Conservation (phyloP, 495 filamentous ascomycete genomes). For the Podospora tetraspora region DNA sequence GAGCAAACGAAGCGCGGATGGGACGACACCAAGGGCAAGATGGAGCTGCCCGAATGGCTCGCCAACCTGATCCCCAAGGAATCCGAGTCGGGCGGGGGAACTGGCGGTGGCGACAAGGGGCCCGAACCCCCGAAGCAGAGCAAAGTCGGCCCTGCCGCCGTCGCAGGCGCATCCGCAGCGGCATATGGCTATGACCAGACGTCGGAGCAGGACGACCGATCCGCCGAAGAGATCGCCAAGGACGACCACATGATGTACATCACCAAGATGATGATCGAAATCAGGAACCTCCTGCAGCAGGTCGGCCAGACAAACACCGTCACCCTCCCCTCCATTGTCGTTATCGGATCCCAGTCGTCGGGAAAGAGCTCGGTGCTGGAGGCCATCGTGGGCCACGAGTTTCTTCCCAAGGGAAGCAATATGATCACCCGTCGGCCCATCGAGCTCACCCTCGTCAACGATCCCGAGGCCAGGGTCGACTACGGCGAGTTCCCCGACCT, state of each 20-base stretch:
- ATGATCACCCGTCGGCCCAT: conserved; percentile 98
- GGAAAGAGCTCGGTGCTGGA: conserved; percentile 97
- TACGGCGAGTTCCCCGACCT: conserved; percentile 96
- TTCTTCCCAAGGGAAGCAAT: conserved; percentile 93
- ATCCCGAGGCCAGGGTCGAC: conserved; percentile 80
- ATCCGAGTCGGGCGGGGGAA: conserved; percentile 42
- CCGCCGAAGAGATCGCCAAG: conserved; percentile 57
- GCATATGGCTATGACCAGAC: conserved; percentile 73
- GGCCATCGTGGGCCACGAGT: conserved; percentile 96
- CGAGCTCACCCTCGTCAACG: conserved; percentile 94
- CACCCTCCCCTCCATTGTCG: conserved; percentile 90
- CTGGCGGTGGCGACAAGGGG: conserved; percentile 33
- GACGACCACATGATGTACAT: conserved; percentile 99
- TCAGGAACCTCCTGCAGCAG: conserved; percentile 79
- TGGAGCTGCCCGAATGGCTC: conserved; percentile 82
- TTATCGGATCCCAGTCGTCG: conserved; percentile 96
- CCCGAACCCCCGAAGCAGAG: conserved; percentile 56
- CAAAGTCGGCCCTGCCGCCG: conserved; percentile 51
- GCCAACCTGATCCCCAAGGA: conserved; percentile 62
- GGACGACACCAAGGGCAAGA: conserved; percentile 72
- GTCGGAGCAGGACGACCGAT: conserved; percentile 63
- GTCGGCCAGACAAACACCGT: conserved; percentile 86
- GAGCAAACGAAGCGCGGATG: conserved; percentile 74
- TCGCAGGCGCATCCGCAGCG: conserved; percentile 57
- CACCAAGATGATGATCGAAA: conserved; percentile 99